Evolutionary conservation across 177 flowering plant genomes (phyloP), one percentile per base, ranked within the genome.

Genomic region (Telopea speciosissima): DNA sequence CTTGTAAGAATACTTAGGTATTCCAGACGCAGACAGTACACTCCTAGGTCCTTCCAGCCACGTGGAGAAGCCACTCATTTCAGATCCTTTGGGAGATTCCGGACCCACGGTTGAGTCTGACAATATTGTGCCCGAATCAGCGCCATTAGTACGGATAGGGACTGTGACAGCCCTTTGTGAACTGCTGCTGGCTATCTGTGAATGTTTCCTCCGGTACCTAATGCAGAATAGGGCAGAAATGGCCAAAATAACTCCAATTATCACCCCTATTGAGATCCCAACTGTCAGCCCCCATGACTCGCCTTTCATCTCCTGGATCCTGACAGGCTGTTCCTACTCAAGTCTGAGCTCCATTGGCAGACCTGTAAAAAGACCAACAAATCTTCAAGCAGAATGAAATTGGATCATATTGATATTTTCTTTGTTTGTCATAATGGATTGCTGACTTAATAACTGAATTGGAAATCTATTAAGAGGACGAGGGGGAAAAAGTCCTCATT

Each of bases 261-360:
- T 89, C 65, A 95, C 90, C 24, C 99, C 99, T 44, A 93, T 85
- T 0, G 97, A 89, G 58, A 92, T 79, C 70, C 99, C 99, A 71
- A 95, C 83, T 72, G 90, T 87, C 85, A 95, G 74, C 1, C 96
- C 97, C 62, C 83, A 76, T 52, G 97, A 85, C 69, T 77, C 81
- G 17, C 79, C 97, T 76, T 83, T 81, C 99, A 95, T 91, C 75
- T 79, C 82, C 79, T 78, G 40, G 21, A 60, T 40, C 13, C 13
- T 44, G 14, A 40, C 72, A 69, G 6, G 9, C 36, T 52, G 66
- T 72, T 56, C 19, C 77, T 73, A 86, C 62, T 72, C 68, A 74
- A 72, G 54, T 64, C 33, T 74, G 54, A 63, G 42, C 64, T 69
- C 81, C 85, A 82, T 81, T 24, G 22, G 71, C 61, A 66, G 14